Base-by-base conservation (phyloP, 768 basidiomycete genomes). In the Hysterangium stoloniferum region DNA sequence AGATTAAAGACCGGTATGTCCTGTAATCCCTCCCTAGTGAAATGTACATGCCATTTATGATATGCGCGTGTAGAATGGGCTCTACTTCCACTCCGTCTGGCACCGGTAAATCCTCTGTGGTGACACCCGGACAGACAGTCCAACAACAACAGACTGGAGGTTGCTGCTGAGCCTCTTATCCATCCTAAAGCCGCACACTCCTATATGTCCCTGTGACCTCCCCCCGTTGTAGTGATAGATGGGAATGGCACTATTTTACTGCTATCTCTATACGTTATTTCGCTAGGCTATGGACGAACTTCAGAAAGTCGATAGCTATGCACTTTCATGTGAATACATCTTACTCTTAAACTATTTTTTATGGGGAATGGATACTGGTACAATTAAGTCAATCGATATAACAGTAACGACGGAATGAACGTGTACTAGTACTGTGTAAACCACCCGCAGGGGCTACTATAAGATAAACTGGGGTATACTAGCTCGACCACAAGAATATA, bases 1-100 rank as follows among this genome's bases (percentile, higher is more conserved):
- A 91, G 69, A 91, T 92, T 65, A 91, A 92, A 66, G 89, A 92
- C 67, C 81, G 88, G 88, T 86, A 60, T 28, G 78, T 56, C 25
- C 2, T 19, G 9, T n/a, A n/a, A n/a, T 33, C 17, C 7, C 38
- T 7, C 43, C 7, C 37, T 29, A 45, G 20, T 42, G 1, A 51
- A 6, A 7, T 42, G 4, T 17, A 34, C 28, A 8, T 29, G 12
- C 32, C 6, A 19, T 19, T 15, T 45, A 44, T 31, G 52, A 22
- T n/a, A 6, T 19, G 1, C 36, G 4, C 32, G 35, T 17, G n/a
- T 32, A 92, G 90, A 57, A 91, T 92, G 86, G 91, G 89, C 13
- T 80, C 89, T 41, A 82, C 84, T 24, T 75, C 87, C 56, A 78
- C 85, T 52, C 75, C 86, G 37, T 72, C 83, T 8, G 82, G 82